Base-by-base conservation (phyloP, 331 rosid genomes). In the Quercus tomentella region DNA sequence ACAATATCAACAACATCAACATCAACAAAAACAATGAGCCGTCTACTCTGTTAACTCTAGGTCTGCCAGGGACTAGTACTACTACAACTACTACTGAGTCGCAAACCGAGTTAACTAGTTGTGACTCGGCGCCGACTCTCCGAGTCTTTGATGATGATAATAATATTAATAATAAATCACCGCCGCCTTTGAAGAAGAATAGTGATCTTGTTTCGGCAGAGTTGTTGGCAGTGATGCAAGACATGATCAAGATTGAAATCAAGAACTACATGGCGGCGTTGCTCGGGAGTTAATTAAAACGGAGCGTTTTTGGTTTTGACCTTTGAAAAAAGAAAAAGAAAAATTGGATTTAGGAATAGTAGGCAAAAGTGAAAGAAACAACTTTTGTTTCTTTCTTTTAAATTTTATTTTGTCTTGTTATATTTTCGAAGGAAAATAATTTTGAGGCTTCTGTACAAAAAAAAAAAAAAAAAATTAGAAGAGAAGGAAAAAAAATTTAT, bases 161-260 rank as follows among this genome's bases (percentile, higher is more conserved):
- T 11, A 49, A 67, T 4, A 18, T 0, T 14, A 22, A 55, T 1
- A 4, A 5, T 4, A 49, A 18, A 10, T 17, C 69, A 61, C 49
- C 60, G 51, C 28, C 43, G 51, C 28, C 43, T 41, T 8, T 41
- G 45, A 41, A 8, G 45, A 41, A 41, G 45, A 41, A 52, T 61
- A 62, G 30, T 37, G 76, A 17, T 57, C 55, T 28, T 69, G 45
- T 88, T 31, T 79, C 87, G 20, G 60, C 87, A 23, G 87, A 84
- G 62, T 82, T 88, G 3, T 41, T 84, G 37, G 43, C 72, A 11
- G 54, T 70, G 54, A 76, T 90, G 87, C 75, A 75, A 80, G 86
- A 82, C 67, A 86, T 88, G 87, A 70, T 90, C 54, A 86, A 56
- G 61, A 81, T 63, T 65, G 94, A 90, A 70, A 89, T 90, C 72